Conservation (phyloP, 805 yeast genomes). For the Maudiozyma bulderi region DNA sequence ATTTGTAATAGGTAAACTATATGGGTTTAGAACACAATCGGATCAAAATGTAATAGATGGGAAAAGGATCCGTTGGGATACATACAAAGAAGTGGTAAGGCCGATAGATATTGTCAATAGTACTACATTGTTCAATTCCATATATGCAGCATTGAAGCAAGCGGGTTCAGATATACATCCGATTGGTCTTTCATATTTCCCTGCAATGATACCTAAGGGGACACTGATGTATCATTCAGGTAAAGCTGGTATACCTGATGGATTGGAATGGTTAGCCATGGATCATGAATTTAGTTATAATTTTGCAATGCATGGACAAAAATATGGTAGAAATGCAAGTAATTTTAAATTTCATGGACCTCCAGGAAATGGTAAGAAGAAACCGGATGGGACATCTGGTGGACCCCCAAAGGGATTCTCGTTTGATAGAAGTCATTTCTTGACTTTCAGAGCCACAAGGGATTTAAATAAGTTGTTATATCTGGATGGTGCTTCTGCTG, state of each 20-base stretch:
- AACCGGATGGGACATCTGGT: neutral
- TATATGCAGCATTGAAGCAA: slow-evolving; percentile 44
- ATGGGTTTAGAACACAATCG: neutral
- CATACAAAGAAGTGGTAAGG: slow-evolving; percentile 16
- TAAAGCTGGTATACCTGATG: slow-evolving; percentile 33
- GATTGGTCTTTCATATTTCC: slow-evolving; percentile 46
- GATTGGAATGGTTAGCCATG: slow-evolving; percentile 56
- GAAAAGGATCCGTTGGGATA: slow-evolving; percentile 9
- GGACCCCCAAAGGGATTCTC: neutral
- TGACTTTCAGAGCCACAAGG: slow-evolving; percentile 39
- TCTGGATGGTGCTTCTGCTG: slow-evolving; percentile 65
- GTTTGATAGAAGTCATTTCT: slow-evolving; percentile 1
- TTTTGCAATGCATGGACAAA: slow-evolving; percentile 30
- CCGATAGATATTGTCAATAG: slow-evolving; percentile 41
- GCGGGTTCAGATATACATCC: slow-evolving; percentile 45
- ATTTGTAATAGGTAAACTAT: neutral
- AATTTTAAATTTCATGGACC: slow-evolving; percentile 5
- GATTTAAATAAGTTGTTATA: slow-evolving; percentile 42
- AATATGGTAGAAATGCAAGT: slow-evolving; percentile 16
- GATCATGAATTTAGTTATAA: slow-evolving; percentile 51
- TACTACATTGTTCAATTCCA: slow-evolving; percentile 45
- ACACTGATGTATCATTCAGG: slow-evolving; percentile 50
- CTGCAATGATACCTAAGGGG: slow-evolving; percentile 52
- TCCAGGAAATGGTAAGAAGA: neutral
- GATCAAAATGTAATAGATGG: neutral